Evolutionary conservation across 2,329 filamentous ascomycete species (phyloP), one percentile per base, ranked within the genome.

Genomic region (Pezicula rhizophila): DNA sequence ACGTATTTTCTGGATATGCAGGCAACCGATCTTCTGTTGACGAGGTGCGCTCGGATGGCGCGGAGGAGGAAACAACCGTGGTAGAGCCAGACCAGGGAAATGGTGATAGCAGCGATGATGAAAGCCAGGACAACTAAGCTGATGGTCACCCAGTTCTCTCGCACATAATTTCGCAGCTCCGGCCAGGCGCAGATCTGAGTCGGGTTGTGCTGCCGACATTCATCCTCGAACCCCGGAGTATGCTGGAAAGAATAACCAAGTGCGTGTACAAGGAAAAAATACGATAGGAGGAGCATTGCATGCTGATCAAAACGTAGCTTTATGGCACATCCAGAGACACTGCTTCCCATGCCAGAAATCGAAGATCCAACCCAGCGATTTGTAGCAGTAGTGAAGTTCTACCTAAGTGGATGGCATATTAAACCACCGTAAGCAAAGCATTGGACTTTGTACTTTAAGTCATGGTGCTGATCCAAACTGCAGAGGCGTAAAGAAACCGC

Each of bases 241-340:
- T 99, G 93, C 75, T 99, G 61, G 93, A 99, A 72, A 83, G 93
- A 60, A 99, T 99, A 67, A 99, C 93, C 63, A 99, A 99, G 91
- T 96, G 74, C 58, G 82, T 73, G 12, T 37, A 46, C 41, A 2
- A 14, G 33, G 25, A 17, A 12, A 42, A 28, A 37, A 45, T 20
- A 26, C 17, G 37, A 37, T 31, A 10, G 20, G 11, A 20, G 12
- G 12, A 26, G n/a, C 11, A 15, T 43, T 23, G 43, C 18, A 31
- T 52, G 51, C 52, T 55, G 45, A 59, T 59, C 37, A 56, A 31
- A 49, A 38, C 26, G 48, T 65, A 96, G 91, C 75, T 99, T 99
- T 77, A 99, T 99, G 93, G 95, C 92, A 61, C 93, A 99, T 66
- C 93, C 93, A 37, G 93, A 99, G 70, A 95, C 90, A 63, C 84